Conservation (phyloP, 2,329 filamentous ascomycete genomes). For the Hypoxylon sp. region DNA sequence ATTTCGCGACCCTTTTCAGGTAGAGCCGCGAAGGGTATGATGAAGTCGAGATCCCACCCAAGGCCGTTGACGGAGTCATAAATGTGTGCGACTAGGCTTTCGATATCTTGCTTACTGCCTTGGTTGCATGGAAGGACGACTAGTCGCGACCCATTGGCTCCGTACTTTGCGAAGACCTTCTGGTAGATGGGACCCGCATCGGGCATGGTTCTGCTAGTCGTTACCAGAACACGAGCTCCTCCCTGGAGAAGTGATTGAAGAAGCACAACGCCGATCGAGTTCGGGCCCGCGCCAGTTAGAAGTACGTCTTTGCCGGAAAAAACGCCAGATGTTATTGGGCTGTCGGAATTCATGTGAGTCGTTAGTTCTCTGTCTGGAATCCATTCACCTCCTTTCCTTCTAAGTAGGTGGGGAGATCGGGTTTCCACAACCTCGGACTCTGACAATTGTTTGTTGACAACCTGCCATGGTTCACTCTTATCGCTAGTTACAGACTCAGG, state of each 20-base stretch:
- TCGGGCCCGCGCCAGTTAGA: conserved; percentile 40
- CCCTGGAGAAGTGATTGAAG: conserved; percentile 36
- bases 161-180: conserved; percentile 50
- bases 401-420: conserved; percentile 34
- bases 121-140: conserved; percentile 56
- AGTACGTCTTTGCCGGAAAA: conserved; percentile 36
- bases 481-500: neutral
- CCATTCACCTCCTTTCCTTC: conserved; percentile 28
- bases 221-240: conserved; percentile 52
- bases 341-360: conserved; percentile 13
- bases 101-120: conserved; percentile 55
- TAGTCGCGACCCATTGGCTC: conserved; percentile 51
- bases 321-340: neutral
- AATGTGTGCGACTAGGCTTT: conserved; percentile 54
- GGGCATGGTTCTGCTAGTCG: conserved; percentile 51
- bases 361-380: conserved; percentile 28
- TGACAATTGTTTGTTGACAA: neutral
- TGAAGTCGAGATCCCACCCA: conserved; percentile 53
- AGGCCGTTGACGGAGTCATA: conserved; percentile 49
- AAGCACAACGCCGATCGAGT: conserved; percentile 39
- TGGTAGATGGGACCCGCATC: conserved; percentile 51
- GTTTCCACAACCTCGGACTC: neutral
- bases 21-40: conserved; percentile 59
- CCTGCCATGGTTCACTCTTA: neutral
- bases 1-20: conserved; percentile 52